Base-by-base conservation (phyloP, 352 stramenopile genomes). In the Sclerospora graminicola region DNA sequence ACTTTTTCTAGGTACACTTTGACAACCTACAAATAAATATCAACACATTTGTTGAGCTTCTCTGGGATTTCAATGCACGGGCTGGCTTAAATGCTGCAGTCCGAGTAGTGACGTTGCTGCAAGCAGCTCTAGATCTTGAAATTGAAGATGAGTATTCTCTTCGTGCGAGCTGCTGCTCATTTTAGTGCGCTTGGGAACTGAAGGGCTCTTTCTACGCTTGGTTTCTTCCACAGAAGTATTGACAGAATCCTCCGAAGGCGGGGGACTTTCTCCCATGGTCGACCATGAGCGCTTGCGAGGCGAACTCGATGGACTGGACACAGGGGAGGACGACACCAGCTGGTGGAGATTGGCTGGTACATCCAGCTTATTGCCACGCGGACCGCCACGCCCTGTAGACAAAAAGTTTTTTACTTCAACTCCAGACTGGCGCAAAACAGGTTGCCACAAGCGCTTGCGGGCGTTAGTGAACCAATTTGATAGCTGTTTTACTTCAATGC, bases 391-490 rank as follows among this genome's bases (percentile, higher is more conserved):
- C 6, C 81, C 81, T 3, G 81, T 92, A 0, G 78, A 90, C 7
- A 92, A 24, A 41, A 92, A 92, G 46, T 90, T 89, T 57, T 92
- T 92, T 41, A 92, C 81, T 54, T 92, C 81, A n/a, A 92, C 81
- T 13, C 81, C 81, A 10, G 75, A 89, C 44, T 92, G 81, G 2
- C 81, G 73, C 37, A 92, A 51, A 51, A 92, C 78, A 7, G 81
- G 81, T 48, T 92, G 78, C 81, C 81, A 92, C 9, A 92, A 61
- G 1, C 81, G 73, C 51, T 92, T 92, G 21, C 81, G 75, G n/a
- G 81, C 81, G 42, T 92, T 92, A 13, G 81, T 92, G 47, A 92
- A 92, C 81, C 81, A 92, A 60, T 92, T 92, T 18, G 81, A 90
- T 36, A 92, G 66, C 67, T 92, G 81, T 46, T 92, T 92, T 35